Base-by-base conservation (phyloP, 2,329 filamentous ascomycete genomes). In the Raffaelea albimanens region DNA sequence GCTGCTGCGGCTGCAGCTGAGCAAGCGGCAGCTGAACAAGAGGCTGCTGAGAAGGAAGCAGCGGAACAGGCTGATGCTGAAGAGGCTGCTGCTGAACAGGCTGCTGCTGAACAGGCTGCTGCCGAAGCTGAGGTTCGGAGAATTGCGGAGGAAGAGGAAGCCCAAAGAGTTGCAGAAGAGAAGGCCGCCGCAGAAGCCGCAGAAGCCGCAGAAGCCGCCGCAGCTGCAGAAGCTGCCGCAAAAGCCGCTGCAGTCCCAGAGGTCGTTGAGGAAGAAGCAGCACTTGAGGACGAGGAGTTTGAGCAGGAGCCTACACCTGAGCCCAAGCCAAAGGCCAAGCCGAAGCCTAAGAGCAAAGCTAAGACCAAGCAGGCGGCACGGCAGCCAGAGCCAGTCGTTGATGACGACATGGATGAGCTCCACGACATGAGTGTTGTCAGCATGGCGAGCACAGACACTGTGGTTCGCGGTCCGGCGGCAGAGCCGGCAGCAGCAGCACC, bases 401-500 rank as follows among this genome's bases (percentile, higher is more conserved):
- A 33, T 5, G 48, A 44, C 4, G 33, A 50, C 11, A 43, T 40
- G 11, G 52, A 55, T 20, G 53, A 53, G 38, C 48, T 50, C n/a
- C 54, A 55, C 34, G 57, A 58, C 2, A 56, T 59, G 14, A 56
- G 54, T 7, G 13, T 29, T 13, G 25, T 13, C 25, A 29, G 25
- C 46, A 36, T 44, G 7, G 45, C 46, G 2, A 60, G 56, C 51
- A 57, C 51, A 1, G 55, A 50, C 5, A 58, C 58, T 0, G 51
- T 60, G 0, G 49, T 59, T 4, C 59, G 48, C 23, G 46, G 41
- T 16, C 43, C 40, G 46, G 56, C 23, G 14, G 55, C 21, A 18
- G 19, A 13, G 39, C 34, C 34, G 34, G 34, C 34, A 42, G 38
- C 43, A 43, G 43, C 33, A 23, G 51, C 25, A 41, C 50, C 54